Evolutionary conservation across 176 grass and related monocot species (phyloP).

Genomic region (Avena sativa): DNA sequence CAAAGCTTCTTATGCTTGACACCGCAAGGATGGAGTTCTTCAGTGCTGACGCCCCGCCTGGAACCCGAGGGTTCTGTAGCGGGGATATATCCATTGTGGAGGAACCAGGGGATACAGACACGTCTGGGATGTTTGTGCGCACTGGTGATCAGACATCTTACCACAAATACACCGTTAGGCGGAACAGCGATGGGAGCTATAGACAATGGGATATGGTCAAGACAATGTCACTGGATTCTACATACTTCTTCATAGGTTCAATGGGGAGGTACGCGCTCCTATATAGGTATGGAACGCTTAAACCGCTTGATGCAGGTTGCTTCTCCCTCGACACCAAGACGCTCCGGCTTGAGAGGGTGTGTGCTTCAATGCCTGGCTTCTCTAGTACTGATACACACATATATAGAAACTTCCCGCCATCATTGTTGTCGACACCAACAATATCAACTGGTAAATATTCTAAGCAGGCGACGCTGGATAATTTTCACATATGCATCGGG

Average conservation of each 20-base stretch:
- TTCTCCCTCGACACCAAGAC: neutral
- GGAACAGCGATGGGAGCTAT: neutral
- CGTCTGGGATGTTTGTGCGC: neutral
- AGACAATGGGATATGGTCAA: neutral
- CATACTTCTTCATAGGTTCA: neutral
- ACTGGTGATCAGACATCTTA: neutral
- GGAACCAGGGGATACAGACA: neutral
- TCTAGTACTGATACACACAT: neutral
- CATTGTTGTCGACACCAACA: neutral
- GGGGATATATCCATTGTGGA: neutral
- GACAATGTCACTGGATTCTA: neutral
- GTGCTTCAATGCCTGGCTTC: neutral
- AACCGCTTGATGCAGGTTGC: neutral
- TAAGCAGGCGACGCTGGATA: too few relatives aligned
- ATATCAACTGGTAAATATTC: neutral
- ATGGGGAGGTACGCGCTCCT: neutral
- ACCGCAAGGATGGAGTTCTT: neutral
- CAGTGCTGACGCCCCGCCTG: neutral
- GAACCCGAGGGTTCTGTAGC: too few relatives aligned
- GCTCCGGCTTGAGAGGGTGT: neutral
- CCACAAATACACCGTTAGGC: neutral
- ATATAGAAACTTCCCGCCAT: neutral
- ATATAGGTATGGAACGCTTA: neutral
- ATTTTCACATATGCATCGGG: too few relatives aligned
- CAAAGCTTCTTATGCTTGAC: neutral